Conservation (phyloP, 768 basidiomycete species). For the Pulveroboletus sp. region DNA sequence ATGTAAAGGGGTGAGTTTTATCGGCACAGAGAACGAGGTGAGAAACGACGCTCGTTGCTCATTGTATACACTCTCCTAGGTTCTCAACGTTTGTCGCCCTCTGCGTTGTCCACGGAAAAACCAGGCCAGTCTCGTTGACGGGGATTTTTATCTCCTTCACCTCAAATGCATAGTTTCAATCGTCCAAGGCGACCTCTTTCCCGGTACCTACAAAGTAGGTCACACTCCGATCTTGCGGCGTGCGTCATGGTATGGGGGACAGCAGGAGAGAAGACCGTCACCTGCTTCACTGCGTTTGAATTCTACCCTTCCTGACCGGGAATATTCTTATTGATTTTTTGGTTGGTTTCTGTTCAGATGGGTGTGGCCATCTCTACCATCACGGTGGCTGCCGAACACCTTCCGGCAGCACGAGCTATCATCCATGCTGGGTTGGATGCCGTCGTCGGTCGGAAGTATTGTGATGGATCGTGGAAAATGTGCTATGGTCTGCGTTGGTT, state of each 20-base stretch:
- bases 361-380: constrained; percentile 26
- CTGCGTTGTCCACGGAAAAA: constrained; percentile 28
- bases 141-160: constrained; percentile 21
- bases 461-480: neutral
- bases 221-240: constrained; percentile 36
- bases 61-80: constrained; percentile 1
- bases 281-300: constrained; percentile 42
- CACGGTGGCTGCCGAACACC: constrained; percentile 36
- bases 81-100: constrained; percentile 26
- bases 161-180: constrained; percentile 29
- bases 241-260: constrained; percentile 61
- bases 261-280: constrained; percentile 48
- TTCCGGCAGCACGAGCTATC: constrained; percentile 30
- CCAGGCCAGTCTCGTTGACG: constrained; percentile 12
- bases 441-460: constrained; percentile 30
- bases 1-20: constrained; percentile 35
- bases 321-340: neutral
- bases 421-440: constrained; percentile 37
- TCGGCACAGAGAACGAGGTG: neutral
- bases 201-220: constrained; percentile 33
- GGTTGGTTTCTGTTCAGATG: constrained; percentile 11
- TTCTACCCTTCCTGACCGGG: constrained; percentile 23
- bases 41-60: neutral
- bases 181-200: constrained; percentile 29
- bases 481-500: constrained; percentile 26